Evolutionary conservation across 305 asterid genomes (phyloP).

Genomic region (Rubia tinctorum): DNA sequence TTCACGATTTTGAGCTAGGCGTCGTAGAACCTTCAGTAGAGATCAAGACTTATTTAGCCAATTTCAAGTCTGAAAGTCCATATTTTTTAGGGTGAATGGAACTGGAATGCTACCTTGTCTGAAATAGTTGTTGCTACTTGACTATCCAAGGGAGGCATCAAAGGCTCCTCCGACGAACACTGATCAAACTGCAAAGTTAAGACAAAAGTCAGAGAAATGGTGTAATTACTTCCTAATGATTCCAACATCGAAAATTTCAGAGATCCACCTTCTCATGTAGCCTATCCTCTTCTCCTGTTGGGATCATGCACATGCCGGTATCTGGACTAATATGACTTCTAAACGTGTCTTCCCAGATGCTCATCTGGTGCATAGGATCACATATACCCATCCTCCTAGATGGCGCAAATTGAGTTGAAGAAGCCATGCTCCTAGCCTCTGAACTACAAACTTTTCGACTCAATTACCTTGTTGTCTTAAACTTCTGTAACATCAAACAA

Average conservation of each 20-base stretch:
- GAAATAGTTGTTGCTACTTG: constrained; percentile 45
- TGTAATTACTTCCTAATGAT: background rate
- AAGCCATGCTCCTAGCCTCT: constrained; percentile 49
- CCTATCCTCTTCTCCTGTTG: constrained; percentile 37
- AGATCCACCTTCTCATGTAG: constrained; percentile 53
- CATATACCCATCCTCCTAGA: constrained; percentile 61
- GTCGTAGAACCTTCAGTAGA: constrained; percentile 55
- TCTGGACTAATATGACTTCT: constrained; percentile 49
- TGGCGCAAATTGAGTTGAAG: constrained; percentile 75
- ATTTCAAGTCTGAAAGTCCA: background rate
- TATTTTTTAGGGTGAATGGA: background rate
- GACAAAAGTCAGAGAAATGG: background rate
- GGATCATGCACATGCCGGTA: constrained; percentile 35
- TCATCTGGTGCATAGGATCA: constrained; percentile 69
- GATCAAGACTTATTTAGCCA: background rate
- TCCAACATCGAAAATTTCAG: constrained; percentile 1
- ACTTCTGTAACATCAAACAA: background rate
- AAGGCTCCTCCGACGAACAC: constrained; percentile 59
- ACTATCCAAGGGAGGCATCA: constrained; percentile 48
- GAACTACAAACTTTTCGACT: background rate
- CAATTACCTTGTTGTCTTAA: background rate
- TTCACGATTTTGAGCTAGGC: constrained; percentile 92
- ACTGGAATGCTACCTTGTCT: constrained; percentile 49
- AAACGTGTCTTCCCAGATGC: constrained; percentile 82
- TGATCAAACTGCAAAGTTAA: constrained; percentile 41